A percentile compares a stretch with the other conserved stretches of the same genome.
phyloP scores from a whole-genome alignment of 2,329 filamentous ascomycete genomes.

The Fusarium sp. region DNA sequence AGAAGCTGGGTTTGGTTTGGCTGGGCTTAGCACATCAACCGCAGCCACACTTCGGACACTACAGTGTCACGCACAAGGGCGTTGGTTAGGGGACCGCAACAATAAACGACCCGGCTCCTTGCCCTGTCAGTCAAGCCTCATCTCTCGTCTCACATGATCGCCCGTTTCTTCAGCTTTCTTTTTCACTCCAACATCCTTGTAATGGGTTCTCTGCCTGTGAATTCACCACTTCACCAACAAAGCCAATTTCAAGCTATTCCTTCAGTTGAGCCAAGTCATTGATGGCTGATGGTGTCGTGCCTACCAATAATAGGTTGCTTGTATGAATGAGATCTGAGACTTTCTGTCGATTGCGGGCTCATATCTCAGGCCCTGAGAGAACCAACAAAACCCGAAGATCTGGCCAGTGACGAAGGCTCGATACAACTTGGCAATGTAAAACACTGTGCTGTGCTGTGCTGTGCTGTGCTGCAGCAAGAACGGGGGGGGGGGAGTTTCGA shows the following conservation, averaged over 20 bases:
- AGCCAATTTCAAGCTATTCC: not conserved
- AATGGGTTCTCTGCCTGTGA: not conserved
- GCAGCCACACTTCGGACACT: slow-evolving; percentile 15
- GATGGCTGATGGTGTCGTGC: slow-evolving; percentile 24
- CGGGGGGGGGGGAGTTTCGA: not conserved
- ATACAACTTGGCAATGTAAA: not conserved
- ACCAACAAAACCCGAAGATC: slow-evolving; percentile 24
- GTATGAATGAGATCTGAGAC: not conserved
- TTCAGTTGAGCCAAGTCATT: not conserved
- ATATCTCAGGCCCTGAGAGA: slow-evolving; percentile 28
- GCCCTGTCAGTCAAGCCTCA: slow-evolving; percentile 12
- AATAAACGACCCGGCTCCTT: slow-evolving; percentile 1
- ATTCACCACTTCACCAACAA: not conserved
- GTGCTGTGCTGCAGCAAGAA: not conserved
- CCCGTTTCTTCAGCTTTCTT: slow-evolving; percentile 15
- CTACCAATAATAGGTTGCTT: not conserved
- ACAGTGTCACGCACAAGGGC: not conserved
- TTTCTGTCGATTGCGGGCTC: slow-evolving; percentile 32
- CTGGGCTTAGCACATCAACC: slow-evolving; percentile 4
- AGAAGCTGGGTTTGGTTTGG: slow-evolving; percentile 11
- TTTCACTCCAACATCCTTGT: slow-evolving; percentile 18
- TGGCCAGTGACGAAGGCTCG: slow-evolving; percentile 10
- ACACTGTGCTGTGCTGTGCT: not conserved
- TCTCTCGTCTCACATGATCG: slow-evolving; percentile 12
- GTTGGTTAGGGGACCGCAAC: not conserved